These are phyloP conservation scores for Fraxinus americana DNA, from an alignment of 257 asterid species.

Conservation along the genomic window DNA sequence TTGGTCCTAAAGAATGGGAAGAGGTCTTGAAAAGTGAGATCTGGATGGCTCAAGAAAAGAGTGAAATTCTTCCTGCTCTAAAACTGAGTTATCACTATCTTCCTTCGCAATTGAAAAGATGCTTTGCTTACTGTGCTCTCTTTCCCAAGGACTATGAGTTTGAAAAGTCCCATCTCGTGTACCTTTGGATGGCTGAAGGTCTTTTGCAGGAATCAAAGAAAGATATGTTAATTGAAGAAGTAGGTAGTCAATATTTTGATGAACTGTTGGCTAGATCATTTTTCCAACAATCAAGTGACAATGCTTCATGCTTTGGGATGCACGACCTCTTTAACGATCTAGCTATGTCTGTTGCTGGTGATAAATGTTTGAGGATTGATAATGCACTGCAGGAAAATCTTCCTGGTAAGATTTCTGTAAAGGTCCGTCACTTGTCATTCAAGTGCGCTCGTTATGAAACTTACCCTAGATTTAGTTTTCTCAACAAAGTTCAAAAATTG, in stretches of 20 bases:
- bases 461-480: conserved; percentile 23
- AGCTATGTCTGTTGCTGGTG: conserved; percentile 13
- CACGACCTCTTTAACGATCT: conserved; percentile 15
- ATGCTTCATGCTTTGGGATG: conserved; percentile 6
- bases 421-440: conserved; percentile 33
- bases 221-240: too few species aligned
- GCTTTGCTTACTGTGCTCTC: conserved; percentile 34
- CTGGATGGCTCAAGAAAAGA: conserved; percentile 12
- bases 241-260: conserved; percentile 2
- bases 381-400: background rate
- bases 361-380: conserved; percentile 29
- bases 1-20: conserved; percentile 8
- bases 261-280: conserved; percentile 13
- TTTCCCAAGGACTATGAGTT: conserved; percentile 32
- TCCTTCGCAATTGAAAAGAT: conserved; percentile 22
- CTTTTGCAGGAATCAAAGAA: background rate
- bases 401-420: conserved; percentile 13
- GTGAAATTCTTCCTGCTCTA: conserved; percentile 22
- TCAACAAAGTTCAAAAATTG: conserved; percentile 27
- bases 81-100: conserved; percentile 33
- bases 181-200: conserved; percentile 29
- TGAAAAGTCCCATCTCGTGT: background rate
- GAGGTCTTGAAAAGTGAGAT: conserved; percentile 29
- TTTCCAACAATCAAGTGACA: conserved; percentile 6
- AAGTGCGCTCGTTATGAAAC: conserved; percentile 24